Evolutionary conservation across 192 early-diverging fungal species (phyloP), one percentile per base, ranked within the genome.

Genomic region (Podila clonocystis): DNA sequence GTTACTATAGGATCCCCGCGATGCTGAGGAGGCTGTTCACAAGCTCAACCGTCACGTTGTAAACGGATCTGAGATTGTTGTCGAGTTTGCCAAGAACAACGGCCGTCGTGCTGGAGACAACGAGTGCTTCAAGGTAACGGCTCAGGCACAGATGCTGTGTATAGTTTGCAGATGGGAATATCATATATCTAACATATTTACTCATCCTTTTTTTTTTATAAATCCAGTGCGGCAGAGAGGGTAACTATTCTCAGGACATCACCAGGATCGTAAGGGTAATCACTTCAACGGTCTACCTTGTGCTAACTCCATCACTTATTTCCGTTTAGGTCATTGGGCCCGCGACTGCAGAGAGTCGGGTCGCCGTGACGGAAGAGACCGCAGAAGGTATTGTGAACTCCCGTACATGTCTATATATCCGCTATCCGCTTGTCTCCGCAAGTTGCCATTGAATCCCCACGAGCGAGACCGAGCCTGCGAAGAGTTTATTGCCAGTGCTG

Each of bases 71-170:
- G 58, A 64, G 28, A 83, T 87, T 59, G 84, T 88, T 33, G 87
- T 88, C 48, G 87, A 88, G 67, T 88, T 86, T 69, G 87, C 87
- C 58, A 88, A 88, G 82, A 88, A 88, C 60, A 84, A 83, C 33
- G 87, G 85, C 36, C 84, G 83, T 63, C 80, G 84, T 69, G 85
- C 83, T 29, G 82, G 83, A 17, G 85, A 84, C 26, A 84, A 86
- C 62, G 85, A 84, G 57, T 86, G 85, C 64, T 86, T 86, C 74
- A 78, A 84, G 67, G 83, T 83, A 36, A 76, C 45, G 33, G 9
- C 60, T 28, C 48, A 57, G 45, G 13, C 58, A 34, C 48, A 57
- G 68, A 50, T 73, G 36, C 34, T 9, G 6, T 82, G 5, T 30
- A 5, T 24, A 63, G 22, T 2, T 57, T 63, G 50, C 9, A 19